Percentiles rank a stretch among this genome's conserved stretches.
phyloP scores from a whole-genome alignment of 306 rosid genomes.

The Dalbergia cultrata region DNA sequence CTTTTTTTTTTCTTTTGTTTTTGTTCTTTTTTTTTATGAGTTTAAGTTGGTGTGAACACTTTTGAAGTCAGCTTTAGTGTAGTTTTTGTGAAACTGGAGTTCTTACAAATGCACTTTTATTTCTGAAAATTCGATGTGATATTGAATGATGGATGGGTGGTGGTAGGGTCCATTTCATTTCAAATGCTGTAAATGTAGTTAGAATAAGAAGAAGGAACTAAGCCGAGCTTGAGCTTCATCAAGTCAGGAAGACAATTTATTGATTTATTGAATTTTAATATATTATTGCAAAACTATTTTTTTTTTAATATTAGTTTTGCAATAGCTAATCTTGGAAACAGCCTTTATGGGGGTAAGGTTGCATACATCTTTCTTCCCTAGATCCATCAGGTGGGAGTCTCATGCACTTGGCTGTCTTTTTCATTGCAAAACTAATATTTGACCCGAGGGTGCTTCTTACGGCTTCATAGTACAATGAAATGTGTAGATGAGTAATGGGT shows the following conservation, averaged over 20 bases:
- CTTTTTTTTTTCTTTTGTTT: not conserved
- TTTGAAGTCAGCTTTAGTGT: too few species aligned
- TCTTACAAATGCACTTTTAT: too few species aligned
- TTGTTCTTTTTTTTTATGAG: not conserved
- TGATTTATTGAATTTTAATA: not conserved
- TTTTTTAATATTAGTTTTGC: not conserved
- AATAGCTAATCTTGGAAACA: too few species aligned
- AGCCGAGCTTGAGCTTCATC: not conserved
- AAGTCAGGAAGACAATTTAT: not conserved
- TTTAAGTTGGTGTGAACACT: not conserved
- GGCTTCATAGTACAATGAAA: slow-evolving; percentile 17
- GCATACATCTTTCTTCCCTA: too few species aligned
- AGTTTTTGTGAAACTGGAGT: too few species aligned
- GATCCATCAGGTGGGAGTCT: too few species aligned
- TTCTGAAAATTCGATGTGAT: too few species aligned
- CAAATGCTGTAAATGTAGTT: not conserved
- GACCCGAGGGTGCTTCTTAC: not conserved
- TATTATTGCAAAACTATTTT: not conserved
- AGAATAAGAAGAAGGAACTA: slow-evolving; percentile 9
- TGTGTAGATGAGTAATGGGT: not conserved
- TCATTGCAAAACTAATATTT: slow-evolving; percentile 6
- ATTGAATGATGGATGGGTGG: not conserved
- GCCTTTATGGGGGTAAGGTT: too few species aligned
- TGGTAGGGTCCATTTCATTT: not conserved
- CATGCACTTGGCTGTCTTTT: not conserved